Evolutionary conservation across 306 rosid genomes (phyloP).

Genomic region (Vigna reflexopilosa): DNA sequence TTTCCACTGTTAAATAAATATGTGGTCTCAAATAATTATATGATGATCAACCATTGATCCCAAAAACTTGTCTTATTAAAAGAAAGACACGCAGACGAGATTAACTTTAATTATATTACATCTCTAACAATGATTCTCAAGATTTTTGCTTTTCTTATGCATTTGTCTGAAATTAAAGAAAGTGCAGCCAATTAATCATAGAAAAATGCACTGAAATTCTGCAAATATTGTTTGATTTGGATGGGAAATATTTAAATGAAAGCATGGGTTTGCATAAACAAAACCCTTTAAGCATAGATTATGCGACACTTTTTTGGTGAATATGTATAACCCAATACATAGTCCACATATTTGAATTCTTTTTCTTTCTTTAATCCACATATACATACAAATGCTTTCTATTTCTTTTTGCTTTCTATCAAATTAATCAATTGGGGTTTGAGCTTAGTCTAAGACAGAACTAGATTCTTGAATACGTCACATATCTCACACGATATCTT

Average conservation of each 20-base stretch:
- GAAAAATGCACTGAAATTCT: constrained; percentile 13
- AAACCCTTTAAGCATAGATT: constrained; percentile 46
- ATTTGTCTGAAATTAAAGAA: constrained; percentile 26
- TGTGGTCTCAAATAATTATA: too few species aligned
- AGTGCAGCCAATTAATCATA: constrained; percentile 31
- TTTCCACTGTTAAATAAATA: too few species aligned
- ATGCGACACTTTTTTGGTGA: constrained; percentile 40
- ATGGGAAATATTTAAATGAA: constrained; percentile 37
- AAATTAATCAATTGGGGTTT: constrained; percentile 34
- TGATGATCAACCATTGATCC: too few species aligned
- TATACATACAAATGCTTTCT: constrained; percentile 36
- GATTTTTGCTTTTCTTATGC: constrained; percentile 28
- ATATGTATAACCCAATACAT: constrained; percentile 34
- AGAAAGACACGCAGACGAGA: background rate
- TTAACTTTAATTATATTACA: background rate
- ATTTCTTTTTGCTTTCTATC: constrained; percentile 15
- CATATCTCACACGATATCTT: constrained; percentile 45
- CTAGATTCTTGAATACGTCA: constrained; percentile 51
- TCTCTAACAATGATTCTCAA: constrained; percentile 25
- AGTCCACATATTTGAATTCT: constrained; percentile 50
- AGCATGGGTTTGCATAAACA: constrained; percentile 18
- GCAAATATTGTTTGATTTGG: constrained; percentile 36
- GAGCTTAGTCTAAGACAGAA: constrained; percentile 42
- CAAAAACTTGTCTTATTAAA: background rate
- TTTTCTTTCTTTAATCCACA: constrained; percentile 43